Evolutionary conservation across 2,329 filamentous ascomycete species (phyloP), one percentile per base, ranked within the genome.

Genomic region (Penicillium expansum): DNA sequence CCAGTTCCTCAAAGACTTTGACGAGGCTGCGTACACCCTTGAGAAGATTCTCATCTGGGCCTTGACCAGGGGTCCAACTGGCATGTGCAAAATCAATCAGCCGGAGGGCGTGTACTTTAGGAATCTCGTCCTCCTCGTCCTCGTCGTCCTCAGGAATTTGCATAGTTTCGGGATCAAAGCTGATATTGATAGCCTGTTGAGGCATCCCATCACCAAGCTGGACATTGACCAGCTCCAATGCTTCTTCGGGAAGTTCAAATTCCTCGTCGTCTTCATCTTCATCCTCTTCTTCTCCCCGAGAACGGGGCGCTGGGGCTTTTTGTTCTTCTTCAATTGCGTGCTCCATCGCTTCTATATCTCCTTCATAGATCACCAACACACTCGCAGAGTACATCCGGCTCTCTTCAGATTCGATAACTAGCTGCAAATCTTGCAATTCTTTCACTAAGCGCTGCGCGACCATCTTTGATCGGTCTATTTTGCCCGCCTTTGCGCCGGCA

Each of bases 61-160:
- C 93, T 67, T 88, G 77, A 1, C 91, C 91, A 0, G 90, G 89
- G 1, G 86, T 88, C 87, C 89, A 97, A 48, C 80, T 77, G 11
- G 94, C 94, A 74, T 99, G 94, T 1, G 94, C 94, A 80, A 99
- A 99, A 73, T 99, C 94, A 66, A 99, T 99, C 61, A 99, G 81
- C 70, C 93, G 94, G 48, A 97, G 81, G 13, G 86, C 83, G 67
- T 88, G 91, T 42, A 96, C 84, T 66, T 87, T 87, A 0, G 88
- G 88, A 11, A 73, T 69, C 58, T 77, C 73, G 55, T 80, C 79
- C 3, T 85, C 82, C 1, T 86, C 82, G 0, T 85, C 82, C 2
- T 78, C 79, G 0, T 80, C 78, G 1, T 80, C 78, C 10, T 78
- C 78, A n/a, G 77, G 76, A 32, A 76, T 74, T 20, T 74, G 74